Base-by-base conservation (phyloP, 129 eudicot genomes). In the Glebionis coronaria region DNA sequence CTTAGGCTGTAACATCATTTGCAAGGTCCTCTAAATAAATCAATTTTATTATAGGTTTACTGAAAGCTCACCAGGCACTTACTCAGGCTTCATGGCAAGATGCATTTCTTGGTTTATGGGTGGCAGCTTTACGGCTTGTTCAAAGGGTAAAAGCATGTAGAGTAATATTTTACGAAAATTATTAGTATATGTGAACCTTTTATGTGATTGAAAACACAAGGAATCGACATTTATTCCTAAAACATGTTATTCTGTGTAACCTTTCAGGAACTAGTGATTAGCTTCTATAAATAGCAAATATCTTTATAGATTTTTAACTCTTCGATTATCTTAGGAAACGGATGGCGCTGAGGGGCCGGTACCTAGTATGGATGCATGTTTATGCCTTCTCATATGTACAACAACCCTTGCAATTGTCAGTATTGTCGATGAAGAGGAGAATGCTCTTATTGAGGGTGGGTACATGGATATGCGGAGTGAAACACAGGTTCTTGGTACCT, bases 321-420 rank as follows among this genome's bases (percentile, higher is more conserved):
- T 52, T 28, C 2, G 6, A 13, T 5, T 64, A 47, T 61, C 23
- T 51, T 76, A 93, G 99, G 99, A 93, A 84, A 78, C 83, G 71
- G 86, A 86, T 78, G 85, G 95, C 38, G 81, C 83, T 49, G 99
- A 93, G 82, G 99, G 97, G 19, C 99, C 97, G 27, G 83, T 88
- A 57, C 97, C 97, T 76, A 95, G 97, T 51, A 84, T 89, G 19
- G 97, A 89, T 73, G 82, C 99, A 9, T 89, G 97, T 79, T 75
- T 93, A 75, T 93, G 99, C 87, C 62, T 93, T 80, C 85, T 93
- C 31, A 73, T 93, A 79, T 93, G 97, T 55, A 79, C 87, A 35
- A 74, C 95, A 23, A 81, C 84, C 52, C 88, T 88, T 79, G 95
- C 96, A 14, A 68, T 89, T 70, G 82, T 73, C 12, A 76, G 77